Percentiles rank a stretch among this genome's conserved stretches.
phyloP scores from a whole-genome alignment of 768 basidiomycete species.

The Pseudohyphozyma bogoriensis region DNA sequence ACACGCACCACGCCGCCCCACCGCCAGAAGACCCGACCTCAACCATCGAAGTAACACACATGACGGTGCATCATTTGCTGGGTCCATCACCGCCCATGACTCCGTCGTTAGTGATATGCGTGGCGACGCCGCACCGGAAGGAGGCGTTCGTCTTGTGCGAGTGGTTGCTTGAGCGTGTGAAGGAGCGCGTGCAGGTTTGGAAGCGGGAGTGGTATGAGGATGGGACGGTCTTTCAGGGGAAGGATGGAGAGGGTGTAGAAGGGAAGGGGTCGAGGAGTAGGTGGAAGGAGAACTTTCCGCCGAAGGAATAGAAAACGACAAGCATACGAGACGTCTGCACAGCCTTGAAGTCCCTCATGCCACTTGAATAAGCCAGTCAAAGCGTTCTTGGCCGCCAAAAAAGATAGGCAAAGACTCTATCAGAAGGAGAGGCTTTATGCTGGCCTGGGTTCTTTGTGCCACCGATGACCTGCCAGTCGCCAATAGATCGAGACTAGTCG shows the following conservation, averaged over 20 bases:
- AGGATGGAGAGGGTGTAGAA: slow-evolving; percentile 15
- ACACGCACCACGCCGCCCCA: slow-evolving; percentile 1
- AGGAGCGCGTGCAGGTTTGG: slow-evolving; percentile 77
- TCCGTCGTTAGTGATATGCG: slow-evolving; percentile 73
- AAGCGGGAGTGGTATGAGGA: slow-evolving; percentile 80
- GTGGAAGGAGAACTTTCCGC: slow-evolving; percentile 35
- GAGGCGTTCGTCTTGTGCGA: slow-evolving; percentile 73
- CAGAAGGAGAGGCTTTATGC: no score
- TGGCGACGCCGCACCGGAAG: slow-evolving; percentile 71
- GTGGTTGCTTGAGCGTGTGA: slow-evolving; percentile 73
- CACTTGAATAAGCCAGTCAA: no score
- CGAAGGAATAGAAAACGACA: no score
- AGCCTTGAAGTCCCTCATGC: no score
- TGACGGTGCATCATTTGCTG: slow-evolving; percentile 57
- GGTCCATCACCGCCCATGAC: slow-evolving; percentile 68
- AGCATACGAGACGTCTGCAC: no score
- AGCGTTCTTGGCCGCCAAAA: no score
- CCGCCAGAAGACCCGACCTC: background rate
- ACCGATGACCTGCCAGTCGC: no score
- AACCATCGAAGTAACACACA: background rate
- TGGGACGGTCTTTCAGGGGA: slow-evolving; percentile 40
- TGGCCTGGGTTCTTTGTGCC: no score
- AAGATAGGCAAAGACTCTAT: no score
- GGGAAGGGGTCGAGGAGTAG: slow-evolving; percentile 7
- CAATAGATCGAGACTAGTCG: no score